Evolutionary conservation across 228 moss, liverwort and hornwort genomes (phyloP).

Genomic region (Sphagnum magellanicum): DNA sequence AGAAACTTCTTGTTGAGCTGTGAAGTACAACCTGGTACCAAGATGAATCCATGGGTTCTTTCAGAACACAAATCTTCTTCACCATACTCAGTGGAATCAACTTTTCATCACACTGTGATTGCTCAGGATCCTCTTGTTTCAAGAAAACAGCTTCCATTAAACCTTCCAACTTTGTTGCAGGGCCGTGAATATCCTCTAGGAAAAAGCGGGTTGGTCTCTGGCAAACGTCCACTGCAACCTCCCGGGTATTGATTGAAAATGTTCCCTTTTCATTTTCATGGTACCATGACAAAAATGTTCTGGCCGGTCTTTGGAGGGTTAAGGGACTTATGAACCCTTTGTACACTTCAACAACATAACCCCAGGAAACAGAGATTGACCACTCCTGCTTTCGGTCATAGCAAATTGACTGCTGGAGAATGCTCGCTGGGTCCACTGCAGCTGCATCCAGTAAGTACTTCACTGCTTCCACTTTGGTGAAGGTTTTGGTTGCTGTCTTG

Average conservation of each 20-base stretch:
- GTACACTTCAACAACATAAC: slow-evolving; percentile 42
- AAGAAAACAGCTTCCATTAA: slow-evolving; percentile 16
- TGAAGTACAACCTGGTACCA: slow-evolving; percentile 34
- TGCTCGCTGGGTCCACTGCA: slow-evolving; percentile 30
- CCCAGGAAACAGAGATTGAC: slow-evolving; percentile 47
- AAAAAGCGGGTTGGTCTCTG: slow-evolving; percentile 42
- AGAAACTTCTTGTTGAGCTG: background rate
- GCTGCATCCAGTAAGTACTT: slow-evolving; percentile 28
- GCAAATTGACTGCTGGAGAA: slow-evolving; percentile 56
- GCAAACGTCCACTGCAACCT: slow-evolving; percentile 32
- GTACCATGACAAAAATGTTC: slow-evolving; percentile 47
- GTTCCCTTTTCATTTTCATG: slow-evolving; percentile 35
- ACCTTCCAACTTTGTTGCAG: slow-evolving; percentile 1
- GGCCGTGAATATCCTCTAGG: slow-evolving; percentile 19
- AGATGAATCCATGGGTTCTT: slow-evolving; percentile 21
- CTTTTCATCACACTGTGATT: slow-evolving; percentile 20
- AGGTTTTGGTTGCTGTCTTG: slow-evolving; percentile 21
- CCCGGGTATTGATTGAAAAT: slow-evolving; percentile 46
- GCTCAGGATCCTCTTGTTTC: slow-evolving; percentile 16
- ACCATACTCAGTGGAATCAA: slow-evolving; percentile 31
- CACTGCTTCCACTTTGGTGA: slow-evolving; percentile 26
- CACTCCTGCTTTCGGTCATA: slow-evolving; percentile 23
- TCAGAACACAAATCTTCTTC: slow-evolving; percentile 25
- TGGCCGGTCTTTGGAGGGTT: slow-evolving; percentile 35
- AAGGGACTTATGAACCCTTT: slow-evolving; percentile 40